Percentiles rank a stretch among this genome's conserved stretches.
Evolutionary conservation across 345 rosid genomes (phyloP).

Genomic region (Brassica juncea): DNA sequence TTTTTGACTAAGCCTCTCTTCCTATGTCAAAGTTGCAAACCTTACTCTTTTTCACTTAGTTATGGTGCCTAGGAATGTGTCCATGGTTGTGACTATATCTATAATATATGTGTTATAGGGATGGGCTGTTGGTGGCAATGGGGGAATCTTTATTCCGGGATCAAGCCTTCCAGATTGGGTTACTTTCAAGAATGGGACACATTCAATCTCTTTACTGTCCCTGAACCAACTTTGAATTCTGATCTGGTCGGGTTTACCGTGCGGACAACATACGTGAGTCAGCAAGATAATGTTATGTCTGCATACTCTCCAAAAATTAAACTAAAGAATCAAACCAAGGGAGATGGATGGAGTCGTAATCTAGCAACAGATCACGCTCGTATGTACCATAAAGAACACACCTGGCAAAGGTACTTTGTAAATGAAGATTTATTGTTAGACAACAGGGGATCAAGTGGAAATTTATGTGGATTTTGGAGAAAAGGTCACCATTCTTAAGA

Average conservation of each 20-base stretch:
- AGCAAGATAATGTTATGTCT: constrained; percentile 17
- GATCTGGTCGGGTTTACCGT: constrained; percentile 9
- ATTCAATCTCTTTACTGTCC: constrained; percentile 21
- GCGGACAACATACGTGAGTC: constrained; percentile 6
- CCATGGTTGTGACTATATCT: background rate
- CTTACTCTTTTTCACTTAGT: background rate
- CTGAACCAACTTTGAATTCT: background rate
- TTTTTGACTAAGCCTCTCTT: background rate
- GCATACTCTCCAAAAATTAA: constrained; percentile 11
- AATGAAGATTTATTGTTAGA: background rate
- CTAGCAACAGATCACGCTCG: constrained; percentile 9
- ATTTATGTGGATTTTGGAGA: constrained; percentile 20
- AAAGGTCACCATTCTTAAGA: constrained; percentile 23
- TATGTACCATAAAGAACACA: constrained; percentile 8
- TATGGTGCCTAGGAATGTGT: background rate
- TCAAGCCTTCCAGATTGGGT: constrained; percentile 17
- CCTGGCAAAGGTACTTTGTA: constrained; percentile 29
- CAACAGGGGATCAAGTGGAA: constrained; percentile 22
- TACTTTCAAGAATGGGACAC: constrained; percentile 14
- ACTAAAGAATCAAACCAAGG: constrained; percentile 11
- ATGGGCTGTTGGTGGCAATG: constrained; percentile 16
- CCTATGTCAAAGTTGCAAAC: background rate
- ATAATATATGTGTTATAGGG: background rate
- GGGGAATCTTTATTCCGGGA: constrained; percentile 25
- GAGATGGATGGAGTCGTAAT: background rate